Evolutionary conservation across 495 filamentous ascomycete genomes (phyloP).

Genomic region (Niebla homalea): DNA sequence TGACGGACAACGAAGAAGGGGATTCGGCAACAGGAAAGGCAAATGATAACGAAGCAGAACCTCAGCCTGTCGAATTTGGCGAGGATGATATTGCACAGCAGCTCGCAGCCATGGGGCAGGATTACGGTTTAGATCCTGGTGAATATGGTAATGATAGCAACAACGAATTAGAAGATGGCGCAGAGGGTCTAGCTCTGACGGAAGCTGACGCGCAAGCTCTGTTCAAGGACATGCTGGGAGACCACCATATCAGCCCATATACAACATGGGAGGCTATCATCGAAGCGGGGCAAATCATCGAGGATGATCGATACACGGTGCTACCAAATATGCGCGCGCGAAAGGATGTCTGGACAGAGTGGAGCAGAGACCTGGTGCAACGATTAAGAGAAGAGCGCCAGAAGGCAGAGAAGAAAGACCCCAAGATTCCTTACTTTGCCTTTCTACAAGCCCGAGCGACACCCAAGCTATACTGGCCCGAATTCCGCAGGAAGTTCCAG

Average conservation of each 20-base stretch:
- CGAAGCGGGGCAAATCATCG: conserved; percentile 67
- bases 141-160: conserved; percentile 57
- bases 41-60: conserved; percentile 40
- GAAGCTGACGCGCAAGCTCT: conserved; percentile 55
- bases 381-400: conserved; percentile 56
- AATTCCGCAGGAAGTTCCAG: conserved; percentile 84
- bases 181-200: conserved; percentile 51
- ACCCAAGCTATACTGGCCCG: conserved; percentile 89
- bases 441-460: conserved; percentile 73
- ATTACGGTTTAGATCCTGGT: conserved; percentile 55
- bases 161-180: conserved; percentile 57
- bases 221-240: conserved; percentile 77
- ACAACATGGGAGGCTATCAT: conserved; percentile 81
- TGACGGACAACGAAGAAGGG: conserved; percentile 53
- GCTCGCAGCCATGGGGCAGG: conserved; percentile 70
- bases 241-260: conserved; percentile 73
- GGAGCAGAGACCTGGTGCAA: conserved; percentile 62
- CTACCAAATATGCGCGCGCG: conserved; percentile 68
- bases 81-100: conserved; percentile 94
- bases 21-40: conserved; percentile 52
- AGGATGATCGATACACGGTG: conserved; percentile 76
- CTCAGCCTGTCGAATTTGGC: conserved; percentile 69
- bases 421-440: conserved; percentile 66
- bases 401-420: conserved; percentile 71
- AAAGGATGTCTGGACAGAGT: conserved; percentile 68